Conservation (phyloP, 192 early-diverging fungal genomes). For the Coemansia sp. region DNA sequence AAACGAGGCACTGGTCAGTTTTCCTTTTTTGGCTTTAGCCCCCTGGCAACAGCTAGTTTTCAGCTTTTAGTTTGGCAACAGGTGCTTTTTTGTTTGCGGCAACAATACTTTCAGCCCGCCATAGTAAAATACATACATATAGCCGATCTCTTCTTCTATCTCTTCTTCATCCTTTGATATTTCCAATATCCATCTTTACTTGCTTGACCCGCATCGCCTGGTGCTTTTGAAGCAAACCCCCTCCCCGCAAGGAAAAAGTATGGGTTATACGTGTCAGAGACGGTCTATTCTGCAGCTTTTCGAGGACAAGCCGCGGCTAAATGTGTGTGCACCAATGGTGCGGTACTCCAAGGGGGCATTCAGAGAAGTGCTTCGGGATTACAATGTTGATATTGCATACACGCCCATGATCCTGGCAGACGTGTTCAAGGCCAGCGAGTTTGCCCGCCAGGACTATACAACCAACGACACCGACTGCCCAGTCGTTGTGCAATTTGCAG, state of each 20-base stretch:
- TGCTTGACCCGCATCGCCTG: too few species aligned
- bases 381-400: slow-evolving; percentile 83
- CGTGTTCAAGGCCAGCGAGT: slow-evolving; percentile 82
- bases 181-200: too few species aligned
- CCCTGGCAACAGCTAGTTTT: too few species aligned
- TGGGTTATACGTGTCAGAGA: slow-evolving; percentile 31
- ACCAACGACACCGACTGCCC: slow-evolving; percentile 80
- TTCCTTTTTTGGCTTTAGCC: neutral
- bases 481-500: slow-evolving; percentile 93
- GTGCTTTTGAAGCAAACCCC: too few species aligned
- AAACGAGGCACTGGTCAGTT: neutral
- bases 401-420: slow-evolving; percentile 97
- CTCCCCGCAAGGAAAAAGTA: neutral
- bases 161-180: too few species aligned
- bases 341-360: slow-evolving; percentile 94
- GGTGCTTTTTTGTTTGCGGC: too few species aligned
- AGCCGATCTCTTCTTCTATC: neutral
- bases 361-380: slow-evolving; percentile 78
- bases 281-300: slow-evolving; percentile 56
- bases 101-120: too few species aligned
- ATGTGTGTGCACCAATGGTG: slow-evolving; percentile 95
- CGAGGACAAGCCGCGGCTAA: slow-evolving; percentile 60
- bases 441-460: slow-evolving; percentile 81
- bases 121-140: too few species aligned
- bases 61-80: too few species aligned